Conservation (phyloP, 2,329 filamentous ascomycete species). For the Colletotrichum tamarilloi region DNA sequence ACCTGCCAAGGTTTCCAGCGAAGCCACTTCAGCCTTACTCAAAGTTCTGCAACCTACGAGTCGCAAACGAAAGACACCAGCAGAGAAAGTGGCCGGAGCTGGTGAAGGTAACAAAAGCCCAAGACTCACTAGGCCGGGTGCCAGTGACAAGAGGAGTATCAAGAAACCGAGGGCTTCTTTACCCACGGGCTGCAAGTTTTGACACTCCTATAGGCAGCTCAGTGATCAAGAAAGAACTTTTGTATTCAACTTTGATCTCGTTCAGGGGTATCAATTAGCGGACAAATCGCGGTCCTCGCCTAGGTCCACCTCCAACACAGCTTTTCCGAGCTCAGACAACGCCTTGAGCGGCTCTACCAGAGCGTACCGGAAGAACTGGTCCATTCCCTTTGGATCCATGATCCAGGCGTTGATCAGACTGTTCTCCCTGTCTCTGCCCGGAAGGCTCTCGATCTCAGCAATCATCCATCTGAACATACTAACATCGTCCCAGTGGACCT, state of each 20-base stretch:
- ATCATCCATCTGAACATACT: conserved; percentile 58
- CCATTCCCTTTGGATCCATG: conserved; percentile 49
- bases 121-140: neutral
- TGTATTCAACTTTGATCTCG: neutral
- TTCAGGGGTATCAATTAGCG: conserved; percentile 7
- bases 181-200: neutral
- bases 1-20: neutral
- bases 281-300: conserved; percentile 30
- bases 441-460: conserved; percentile 58
- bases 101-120: too few species aligned
- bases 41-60: neutral
- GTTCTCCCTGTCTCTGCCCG: conserved; percentile 57
- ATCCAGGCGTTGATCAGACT: conserved; percentile 57
- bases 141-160: neutral
- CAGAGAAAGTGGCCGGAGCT: neutral
- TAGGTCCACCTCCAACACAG: conserved; percentile 56
- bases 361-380: conserved; percentile 60
- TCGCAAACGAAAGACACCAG: neutral
- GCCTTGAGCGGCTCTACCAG: conserved; percentile 59
- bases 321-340: conserved; percentile 58
- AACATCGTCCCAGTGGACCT: conserved; percentile 58
- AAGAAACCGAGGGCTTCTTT: conserved; percentile 1
- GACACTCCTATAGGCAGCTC: neutral
- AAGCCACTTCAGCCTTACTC: neutral
- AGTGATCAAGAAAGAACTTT: neutral